phyloP scores from a whole-genome alignment of 768 basidiomycete species.

The Kwoniella sp. region DNA sequence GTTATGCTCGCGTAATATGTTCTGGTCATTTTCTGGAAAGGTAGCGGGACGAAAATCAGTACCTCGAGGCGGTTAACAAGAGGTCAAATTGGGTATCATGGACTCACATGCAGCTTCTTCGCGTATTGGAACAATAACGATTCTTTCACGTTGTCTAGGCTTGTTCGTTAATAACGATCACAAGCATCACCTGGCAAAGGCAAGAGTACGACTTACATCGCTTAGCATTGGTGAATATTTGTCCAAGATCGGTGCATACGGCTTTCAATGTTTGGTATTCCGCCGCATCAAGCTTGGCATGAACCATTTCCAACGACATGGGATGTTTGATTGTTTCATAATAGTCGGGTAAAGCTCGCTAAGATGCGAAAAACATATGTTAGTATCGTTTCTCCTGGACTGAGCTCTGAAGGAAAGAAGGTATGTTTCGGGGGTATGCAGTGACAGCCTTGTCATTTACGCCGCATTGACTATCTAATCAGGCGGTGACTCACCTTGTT shows the following conservation, averaged over 20 bases:
- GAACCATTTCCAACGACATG: constrained; percentile 44
- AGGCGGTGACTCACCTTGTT: constrained; percentile 34
- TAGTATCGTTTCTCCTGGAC: neutral
- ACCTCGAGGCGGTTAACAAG: no score
- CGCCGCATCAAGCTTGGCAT: constrained; percentile 31
- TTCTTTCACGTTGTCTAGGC: constrained; percentile 49
- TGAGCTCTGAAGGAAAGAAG: neutral
- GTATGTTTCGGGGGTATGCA: no score
- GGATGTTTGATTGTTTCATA: constrained; percentile 52
- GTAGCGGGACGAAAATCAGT: no score
- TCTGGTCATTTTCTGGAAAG: constrained; percentile 41
- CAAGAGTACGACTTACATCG: constrained; percentile 42
- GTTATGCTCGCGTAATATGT: constrained; percentile 33
- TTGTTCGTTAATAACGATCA: neutral
- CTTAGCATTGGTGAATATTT: constrained; percentile 55
- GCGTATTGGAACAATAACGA: constrained; percentile 51
- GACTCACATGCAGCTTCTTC: constrained; percentile 49
- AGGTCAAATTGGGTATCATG: no score
- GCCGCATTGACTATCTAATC: neutral
- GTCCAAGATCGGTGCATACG: constrained; percentile 47
- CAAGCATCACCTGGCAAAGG: no score
- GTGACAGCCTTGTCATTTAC: no score
- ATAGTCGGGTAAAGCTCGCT: constrained; percentile 50
- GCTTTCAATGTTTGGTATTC: constrained; percentile 45
- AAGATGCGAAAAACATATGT: neutral